Base-by-base conservation (phyloP, 1,139 yeast genomes). In the Meyerozyma guilliermondii region DNA sequence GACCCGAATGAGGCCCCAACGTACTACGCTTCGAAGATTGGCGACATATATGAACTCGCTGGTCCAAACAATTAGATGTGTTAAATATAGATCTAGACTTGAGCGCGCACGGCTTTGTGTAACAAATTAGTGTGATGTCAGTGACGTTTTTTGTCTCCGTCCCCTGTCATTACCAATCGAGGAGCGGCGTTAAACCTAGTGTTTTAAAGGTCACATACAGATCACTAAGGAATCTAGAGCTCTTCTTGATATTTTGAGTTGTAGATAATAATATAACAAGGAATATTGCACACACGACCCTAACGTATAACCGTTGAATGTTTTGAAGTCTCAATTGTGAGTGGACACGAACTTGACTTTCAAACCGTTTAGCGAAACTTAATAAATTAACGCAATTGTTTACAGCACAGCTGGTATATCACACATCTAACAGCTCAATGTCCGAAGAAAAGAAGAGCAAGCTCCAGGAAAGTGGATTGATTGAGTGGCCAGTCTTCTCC, bases 401-500 rank as follows among this genome's bases (percentile, higher is more conserved):
- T 4, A 7, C 16, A 29, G 18, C 33, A 13, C 22, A 13, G 18
- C 33, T 29, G 33, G 33, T 13, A 13, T 2, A 11, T 13, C 16
- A 29, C 33, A 13, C 14, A 7, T 7, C 28, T 26, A 11, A 26
- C 11, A 26, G 28, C 28, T 11, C 28, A 11, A 67, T 67, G 74
- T 48, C 65, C n/a, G 73, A 67, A 48, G 65, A 60, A 14, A 63
- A 61, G 44, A 63, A 59, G 46, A 63, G 57, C 48, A 59, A 60
- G 44, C 65, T 73, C 47, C 74, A 71, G 51, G 71, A 66, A 33
- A 63, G 79, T 22, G 94, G 87, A 34, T 71, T 87, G 50, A 83
- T 92, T 45, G 92, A 89, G 59, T 88, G 96, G 96, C 70, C 78
- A 39, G 94, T 89, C 24, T 85, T 94, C 59, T 80, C 84, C 44